A percentile compares a stretch with the other conserved stretches of the same genome.
Conservation (phyloP, 306 rosid genomes). For the Prunus kanzakura region DNA sequence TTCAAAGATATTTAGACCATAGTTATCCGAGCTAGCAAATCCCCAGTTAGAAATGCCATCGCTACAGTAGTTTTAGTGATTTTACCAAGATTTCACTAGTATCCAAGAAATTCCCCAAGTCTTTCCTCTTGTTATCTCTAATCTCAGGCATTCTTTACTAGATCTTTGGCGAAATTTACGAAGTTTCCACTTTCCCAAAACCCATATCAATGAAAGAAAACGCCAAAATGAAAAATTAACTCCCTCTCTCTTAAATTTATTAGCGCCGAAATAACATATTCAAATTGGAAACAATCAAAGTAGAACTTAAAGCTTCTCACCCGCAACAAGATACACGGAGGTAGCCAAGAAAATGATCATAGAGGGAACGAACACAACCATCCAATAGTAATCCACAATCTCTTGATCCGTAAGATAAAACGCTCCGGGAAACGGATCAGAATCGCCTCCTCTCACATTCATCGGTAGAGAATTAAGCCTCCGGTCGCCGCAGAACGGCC, state of each 20-base stretch:
- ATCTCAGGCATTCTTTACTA: background rate
- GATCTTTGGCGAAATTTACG: background rate
- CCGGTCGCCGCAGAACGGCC: slow-evolving; percentile 73
- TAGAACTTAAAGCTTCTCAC: slow-evolving; percentile 29
- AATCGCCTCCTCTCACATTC: slow-evolving; percentile 53
- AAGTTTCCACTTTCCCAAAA: background rate
- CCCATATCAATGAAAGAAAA: background rate
- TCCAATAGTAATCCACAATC: slow-evolving; percentile 81
- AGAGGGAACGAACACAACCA: slow-evolving; percentile 86
- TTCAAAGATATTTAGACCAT: background rate
- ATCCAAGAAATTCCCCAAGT: background rate
- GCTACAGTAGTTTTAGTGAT: background rate
- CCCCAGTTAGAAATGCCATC: background rate
- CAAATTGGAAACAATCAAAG: slow-evolving; percentile 9
- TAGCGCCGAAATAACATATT: slow-evolving; percentile 5
- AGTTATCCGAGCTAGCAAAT: background rate
- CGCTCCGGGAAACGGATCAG: slow-evolving; percentile 56
- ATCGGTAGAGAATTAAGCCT: slow-evolving; percentile 55
- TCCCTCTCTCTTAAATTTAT: background rate
- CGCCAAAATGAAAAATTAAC: background rate
- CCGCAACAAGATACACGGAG: slow-evolving; percentile 66
- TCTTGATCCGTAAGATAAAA: slow-evolving; percentile 86
- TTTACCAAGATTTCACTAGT: background rate
- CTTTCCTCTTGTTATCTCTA: background rate
- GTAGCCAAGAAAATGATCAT: slow-evolving; percentile 52